Evolutionary conservation across 257 asterid genomes (phyloP).

Genomic region (Leptodermis oblonga): DNA sequence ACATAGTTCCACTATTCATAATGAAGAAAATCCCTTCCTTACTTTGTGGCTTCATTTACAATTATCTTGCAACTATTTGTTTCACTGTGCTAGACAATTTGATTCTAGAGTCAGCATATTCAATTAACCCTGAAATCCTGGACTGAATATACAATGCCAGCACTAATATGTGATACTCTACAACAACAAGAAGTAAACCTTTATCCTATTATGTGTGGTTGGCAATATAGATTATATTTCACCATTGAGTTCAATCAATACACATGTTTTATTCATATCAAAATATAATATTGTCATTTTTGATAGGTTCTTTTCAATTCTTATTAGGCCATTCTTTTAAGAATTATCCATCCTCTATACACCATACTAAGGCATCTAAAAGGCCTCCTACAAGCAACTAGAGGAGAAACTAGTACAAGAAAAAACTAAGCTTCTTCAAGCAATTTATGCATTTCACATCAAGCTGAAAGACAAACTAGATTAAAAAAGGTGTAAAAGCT

Average conservation of each 20-base stretch:
- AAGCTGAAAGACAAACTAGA: constrained; percentile 6
- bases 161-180: background rate
- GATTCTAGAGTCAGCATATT: background rate
- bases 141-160: background rate
- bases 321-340: no score
- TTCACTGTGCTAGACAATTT: background rate
- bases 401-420: background rate
- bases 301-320: background rate
- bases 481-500: constrained; percentile 24
- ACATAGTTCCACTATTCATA: background rate
- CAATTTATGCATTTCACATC: background rate
- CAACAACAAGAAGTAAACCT: no score
- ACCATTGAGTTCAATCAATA: background rate
- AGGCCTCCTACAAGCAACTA: no score
- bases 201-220: background rate
- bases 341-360: no score
- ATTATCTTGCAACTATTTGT: background rate
- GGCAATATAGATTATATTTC: background rate
- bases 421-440: background rate
- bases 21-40: background rate
- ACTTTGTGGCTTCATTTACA: background rate
- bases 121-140: background rate
- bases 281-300: background rate
- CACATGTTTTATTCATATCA: background rate
- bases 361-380: no score